Conservation (phyloP, 208 protist genomes). For the Trypanosoma conorhini region DNA sequence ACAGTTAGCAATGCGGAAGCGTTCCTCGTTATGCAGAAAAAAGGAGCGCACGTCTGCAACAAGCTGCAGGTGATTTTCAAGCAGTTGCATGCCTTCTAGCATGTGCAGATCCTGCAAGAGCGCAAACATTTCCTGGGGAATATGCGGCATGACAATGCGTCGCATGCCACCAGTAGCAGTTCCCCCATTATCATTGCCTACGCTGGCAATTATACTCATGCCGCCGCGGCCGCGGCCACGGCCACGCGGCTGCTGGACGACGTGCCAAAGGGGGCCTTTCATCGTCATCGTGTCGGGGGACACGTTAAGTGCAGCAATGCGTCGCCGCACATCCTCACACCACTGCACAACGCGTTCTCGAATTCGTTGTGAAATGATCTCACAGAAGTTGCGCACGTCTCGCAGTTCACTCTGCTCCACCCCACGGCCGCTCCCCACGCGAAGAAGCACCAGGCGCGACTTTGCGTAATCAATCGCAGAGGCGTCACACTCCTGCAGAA, state of each 20-base stretch:
- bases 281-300: constrained; percentile 30
- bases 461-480: constrained; percentile 47
- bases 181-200: constrained; percentile 5
- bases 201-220: not conserved
- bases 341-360: constrained; percentile 49
- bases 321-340: constrained; percentile 48
- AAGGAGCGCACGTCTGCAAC: constrained; percentile 35
- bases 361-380: constrained; percentile 60
- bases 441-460: constrained; percentile 58
- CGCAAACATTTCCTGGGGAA: constrained; percentile 26
- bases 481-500: constrained; percentile 49
- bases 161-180: not conserved
- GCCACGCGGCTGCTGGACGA: constrained; percentile 26
- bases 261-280: constrained; percentile 43
- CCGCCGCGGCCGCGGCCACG: not conserved
- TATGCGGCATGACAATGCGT: constrained; percentile 25
- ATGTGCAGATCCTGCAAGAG: constrained; percentile 61
- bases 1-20: constrained; percentile 64
- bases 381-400: constrained; percentile 60
- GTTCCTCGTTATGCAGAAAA: constrained; percentile 60
- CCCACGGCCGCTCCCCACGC: constrained; percentile 36
- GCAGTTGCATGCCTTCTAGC: constrained; percentile 50
- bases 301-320: constrained; percentile 33
- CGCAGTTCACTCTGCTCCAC: constrained; percentile 41
- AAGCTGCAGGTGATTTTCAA: constrained; percentile 25